Evolutionary conservation across 2,329 filamentous ascomycete species (phyloP).

Genomic region (Dryadomyces quercivorus): DNA sequence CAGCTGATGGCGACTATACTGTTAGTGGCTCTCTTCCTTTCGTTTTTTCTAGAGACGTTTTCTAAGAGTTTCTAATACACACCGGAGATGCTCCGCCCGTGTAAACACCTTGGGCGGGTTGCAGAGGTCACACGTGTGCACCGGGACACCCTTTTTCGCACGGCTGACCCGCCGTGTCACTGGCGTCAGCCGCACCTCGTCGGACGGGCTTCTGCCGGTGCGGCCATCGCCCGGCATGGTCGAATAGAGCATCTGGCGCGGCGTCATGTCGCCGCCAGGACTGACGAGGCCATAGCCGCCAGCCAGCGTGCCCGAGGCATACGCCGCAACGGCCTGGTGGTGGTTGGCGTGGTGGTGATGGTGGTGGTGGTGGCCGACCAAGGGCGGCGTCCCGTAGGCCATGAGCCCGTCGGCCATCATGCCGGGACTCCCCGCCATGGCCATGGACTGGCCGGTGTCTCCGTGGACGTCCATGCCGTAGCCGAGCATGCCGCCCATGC

Average conservation of each 20-base stretch:
- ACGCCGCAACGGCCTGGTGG: background rate
- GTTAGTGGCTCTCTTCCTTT: background rate
- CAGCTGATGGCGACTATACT: background rate
- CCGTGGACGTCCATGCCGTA: background rate
- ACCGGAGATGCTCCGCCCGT: conserved; percentile 1
- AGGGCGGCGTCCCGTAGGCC: background rate
- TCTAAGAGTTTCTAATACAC: background rate
- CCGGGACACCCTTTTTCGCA: background rate
- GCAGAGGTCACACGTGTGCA: background rate
- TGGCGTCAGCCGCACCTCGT: background rate
- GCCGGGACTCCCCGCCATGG: background rate
- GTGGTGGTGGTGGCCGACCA: background rate
- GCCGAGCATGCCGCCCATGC: background rate
- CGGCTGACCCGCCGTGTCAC: conserved; percentile 1
- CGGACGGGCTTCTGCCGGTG: background rate
- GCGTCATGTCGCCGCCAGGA: background rate
- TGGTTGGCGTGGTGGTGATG: too few species aligned
- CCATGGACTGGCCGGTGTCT: background rate
- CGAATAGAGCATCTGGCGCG: background rate
- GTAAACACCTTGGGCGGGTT: background rate
- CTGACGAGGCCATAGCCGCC: background rate
- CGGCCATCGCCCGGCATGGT: background rate
- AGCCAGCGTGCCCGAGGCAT: background rate
- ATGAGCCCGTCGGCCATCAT: background rate
- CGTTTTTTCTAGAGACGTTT: background rate